Base-by-base conservation (phyloP, 768 basidiomycete species). In the Lactarius sp. region DNA sequence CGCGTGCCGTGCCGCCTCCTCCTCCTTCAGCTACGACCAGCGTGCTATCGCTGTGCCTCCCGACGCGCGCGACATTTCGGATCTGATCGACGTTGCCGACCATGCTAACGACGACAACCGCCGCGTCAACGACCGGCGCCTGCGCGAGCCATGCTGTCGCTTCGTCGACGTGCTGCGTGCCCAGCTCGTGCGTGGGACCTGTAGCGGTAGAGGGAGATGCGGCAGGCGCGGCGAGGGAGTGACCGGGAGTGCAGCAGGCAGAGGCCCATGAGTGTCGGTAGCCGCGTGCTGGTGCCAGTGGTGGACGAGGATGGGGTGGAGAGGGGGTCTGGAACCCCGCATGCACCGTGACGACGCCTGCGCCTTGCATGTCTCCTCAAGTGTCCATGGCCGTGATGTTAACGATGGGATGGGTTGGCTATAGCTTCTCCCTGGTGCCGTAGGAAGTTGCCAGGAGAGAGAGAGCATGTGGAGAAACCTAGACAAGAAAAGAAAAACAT, bases 361-460 rank as follows among this genome's bases (percentile, higher is more conserved):
- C 69, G 16, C 77, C 78, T 56, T 78, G 16, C 70, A 71, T 13
- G 69, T 75, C 62, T 80, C 78, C 62, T 80, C 77, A 33, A 80
- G 63, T 4, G 76, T 76, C 76, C 77, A 80, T 9, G 70, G 62
- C 46, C 70, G 73, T 2, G 76, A 75, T 13, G 20, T n/a, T 36
- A 18, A 31, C 34, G 67, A 62, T 18, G 49, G 22, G 22, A 27
- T 27, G 22, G n/a, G n/a, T n/a, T n/a, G n/a, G n/a, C n/a, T n/a
- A n/a, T n/a, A 27, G 22, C 22, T 27, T 27, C 22, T 27, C 22
- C 22, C 22, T 27, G 22, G 22, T 27, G 22, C 22, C 22, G 22
- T 27, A 27, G 22, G 22, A 27, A 2, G 22, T 27, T 27, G 22
- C 22, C 22, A 27, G 22, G 22, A 27, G 22, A 27, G 22, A 27